A percentile compares a stretch with the other conserved stretches of the same genome.
Evolutionary conservation across 2,329 filamentous ascomycete genomes (phyloP).

Genomic region (Cladosporium oxysporum): DNA sequence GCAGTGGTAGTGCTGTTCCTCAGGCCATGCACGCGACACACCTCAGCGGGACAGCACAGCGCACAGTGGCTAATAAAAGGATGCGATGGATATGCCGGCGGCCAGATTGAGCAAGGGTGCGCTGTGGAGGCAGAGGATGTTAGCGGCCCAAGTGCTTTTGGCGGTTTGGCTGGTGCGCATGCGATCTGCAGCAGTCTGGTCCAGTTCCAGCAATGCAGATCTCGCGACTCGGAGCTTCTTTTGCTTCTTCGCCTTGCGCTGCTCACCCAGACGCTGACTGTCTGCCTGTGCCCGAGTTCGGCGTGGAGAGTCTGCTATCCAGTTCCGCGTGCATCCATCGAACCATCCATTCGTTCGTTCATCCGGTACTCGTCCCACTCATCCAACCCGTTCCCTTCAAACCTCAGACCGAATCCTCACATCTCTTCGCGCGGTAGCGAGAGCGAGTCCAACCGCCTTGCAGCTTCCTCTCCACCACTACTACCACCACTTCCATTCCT

Average conservation of each 20-base stretch:
- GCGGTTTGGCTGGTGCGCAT: background rate
- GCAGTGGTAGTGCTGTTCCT: background rate
- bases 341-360: background rate
- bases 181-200: background rate
- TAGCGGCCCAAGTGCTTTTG: background rate
- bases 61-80: background rate
- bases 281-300: background rate
- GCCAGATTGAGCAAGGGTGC: background rate
- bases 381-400: background rate
- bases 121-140: background rate
- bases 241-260: too few relatives aligned
- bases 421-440: background rate
- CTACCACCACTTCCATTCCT: background rate
- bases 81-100: background rate
- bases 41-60: background rate
- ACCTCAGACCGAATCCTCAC: background rate
- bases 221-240: background rate
- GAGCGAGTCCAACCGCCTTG: background rate
- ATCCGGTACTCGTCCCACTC: background rate
- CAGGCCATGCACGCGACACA: background rate
- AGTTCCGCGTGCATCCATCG: background rate
- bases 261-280: background rate
- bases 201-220: background rate
- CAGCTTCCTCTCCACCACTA: background rate
- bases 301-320: background rate